These are phyloP conservation scores for Mycena galopus DNA, from an alignment of 768 basidiomycete genomes.

Conservation along the genomic window DNA sequence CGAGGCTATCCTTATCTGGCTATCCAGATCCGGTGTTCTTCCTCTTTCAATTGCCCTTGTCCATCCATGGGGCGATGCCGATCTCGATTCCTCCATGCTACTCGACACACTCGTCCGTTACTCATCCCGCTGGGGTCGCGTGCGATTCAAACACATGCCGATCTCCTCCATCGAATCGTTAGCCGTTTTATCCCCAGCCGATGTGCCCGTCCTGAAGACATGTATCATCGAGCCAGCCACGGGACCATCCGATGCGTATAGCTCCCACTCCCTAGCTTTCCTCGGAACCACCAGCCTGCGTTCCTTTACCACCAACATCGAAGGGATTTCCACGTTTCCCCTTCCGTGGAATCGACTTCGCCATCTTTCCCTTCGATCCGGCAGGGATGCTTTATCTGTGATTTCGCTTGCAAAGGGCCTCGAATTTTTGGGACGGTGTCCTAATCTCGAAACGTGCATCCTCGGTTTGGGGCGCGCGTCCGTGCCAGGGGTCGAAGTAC, in stretches of 20 bases:
- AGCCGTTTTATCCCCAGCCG: background rate
- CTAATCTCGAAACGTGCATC: background rate
- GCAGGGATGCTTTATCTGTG: background rate
- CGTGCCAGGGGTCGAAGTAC: background rate
- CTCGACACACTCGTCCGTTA: background rate
- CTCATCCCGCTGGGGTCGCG: background rate
- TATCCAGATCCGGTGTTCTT: constrained; percentile 8
- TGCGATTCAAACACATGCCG: background rate
- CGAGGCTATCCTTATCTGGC: background rate
- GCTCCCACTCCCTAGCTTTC: background rate
- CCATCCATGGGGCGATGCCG: background rate
- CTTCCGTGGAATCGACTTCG: background rate
- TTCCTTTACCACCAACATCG: background rate
- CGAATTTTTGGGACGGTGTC: background rate
- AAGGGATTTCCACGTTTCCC: background rate
- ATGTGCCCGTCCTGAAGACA: background rate
- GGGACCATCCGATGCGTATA: background rate
- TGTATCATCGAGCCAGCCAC: background rate
- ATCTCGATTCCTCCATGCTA: background rate
- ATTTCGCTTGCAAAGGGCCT: background rate
- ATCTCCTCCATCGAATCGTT: background rate
- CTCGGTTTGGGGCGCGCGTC: background rate
- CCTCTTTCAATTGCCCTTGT: constrained; percentile 12
- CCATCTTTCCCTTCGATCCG: background rate
- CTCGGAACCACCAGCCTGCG: background rate